These are phyloP conservation scores for Beauveria sp. DNA, from an alignment of 2,329 filamentous ascomycete species.

Conservation along the genomic window DNA sequence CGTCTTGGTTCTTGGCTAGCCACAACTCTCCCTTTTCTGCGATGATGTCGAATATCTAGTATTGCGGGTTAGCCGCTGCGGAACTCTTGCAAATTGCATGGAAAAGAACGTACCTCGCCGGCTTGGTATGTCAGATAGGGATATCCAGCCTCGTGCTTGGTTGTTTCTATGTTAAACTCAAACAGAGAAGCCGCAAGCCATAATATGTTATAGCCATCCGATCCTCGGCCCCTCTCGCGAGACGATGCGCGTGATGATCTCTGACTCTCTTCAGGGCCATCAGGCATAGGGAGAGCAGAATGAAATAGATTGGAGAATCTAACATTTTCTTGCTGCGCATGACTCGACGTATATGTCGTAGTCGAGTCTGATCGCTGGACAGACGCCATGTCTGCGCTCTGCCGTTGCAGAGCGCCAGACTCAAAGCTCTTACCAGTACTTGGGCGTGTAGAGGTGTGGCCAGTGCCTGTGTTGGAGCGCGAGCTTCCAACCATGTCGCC, in stretches of 20 bases:
- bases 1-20: constrained; percentile 96
- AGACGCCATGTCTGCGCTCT: constrained; percentile 43
- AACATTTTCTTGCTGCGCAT: constrained; percentile 36
- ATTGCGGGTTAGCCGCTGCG: background rate
- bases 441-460: constrained; percentile 38
- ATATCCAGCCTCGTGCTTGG: constrained; percentile 87
- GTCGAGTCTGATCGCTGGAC: constrained; percentile 46
- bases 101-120: constrained; percentile 59
- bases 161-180: constrained; percentile 92
- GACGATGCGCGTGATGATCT: constrained; percentile 53
- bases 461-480: constrained; percentile 36
- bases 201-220: constrained; percentile 62
- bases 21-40: constrained; percentile 95
- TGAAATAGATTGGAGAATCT: constrained; percentile 76
- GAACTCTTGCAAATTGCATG: background rate
- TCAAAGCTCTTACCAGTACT: constrained; percentile 55
- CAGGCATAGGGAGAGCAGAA: constrained; percentile 75
- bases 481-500: constrained; percentile 45
- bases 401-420: constrained; percentile 41
- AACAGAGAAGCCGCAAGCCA: constrained; percentile 92
- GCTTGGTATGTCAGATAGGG: constrained; percentile 93
- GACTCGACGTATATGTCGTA: constrained; percentile 45
- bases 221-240: constrained; percentile 45
- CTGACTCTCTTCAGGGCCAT: constrained; percentile 48
- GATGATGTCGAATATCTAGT: constrained; percentile 78